Base-by-base conservation (phyloP, 768 basidiomycete genomes). In the Collybiopsis luxurians region DNA sequence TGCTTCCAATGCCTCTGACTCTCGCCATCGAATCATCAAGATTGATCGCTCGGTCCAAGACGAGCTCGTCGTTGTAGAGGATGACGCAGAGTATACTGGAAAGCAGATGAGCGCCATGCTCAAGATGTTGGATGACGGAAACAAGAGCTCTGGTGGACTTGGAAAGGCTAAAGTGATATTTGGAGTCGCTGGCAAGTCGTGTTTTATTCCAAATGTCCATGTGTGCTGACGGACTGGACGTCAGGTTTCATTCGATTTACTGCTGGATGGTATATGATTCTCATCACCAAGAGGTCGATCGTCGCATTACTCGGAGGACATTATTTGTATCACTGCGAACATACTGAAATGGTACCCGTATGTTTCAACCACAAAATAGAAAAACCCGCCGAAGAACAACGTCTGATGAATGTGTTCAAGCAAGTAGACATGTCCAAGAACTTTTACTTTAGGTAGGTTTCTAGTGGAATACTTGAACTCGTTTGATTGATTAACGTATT, bases 391-490 rank as follows among this genome's bases (percentile, higher is more conserved):
- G 94, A 97, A 65, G 95, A 98, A 66, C 89, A 90, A 64, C 85
- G 92, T 9, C 78, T 95, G 31, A 84, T 95, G 75, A 88, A 85
- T 58, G 83, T 91, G 9, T 99, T 98, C 77, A 95, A 94, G 67
- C 92, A 95, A 70, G 95, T 98, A 1, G 96, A 99, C 66, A 85
- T 98, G 81, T 88, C 90, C n/a, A 98, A 98, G 74, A 98, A 98
- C 74, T 98, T 98, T 69, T 99, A 98, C 73, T 98, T 98, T 73
- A 95, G 92, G 92, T 92, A 61, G 34, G 67, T 57, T 27, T 57
- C 34, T 53, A 31, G 4, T 21, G 34, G 21, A 38, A 43, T 3
- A 13, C 7, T 13, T n/a, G n/a, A n/a, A 19, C 42, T 26, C 10
- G 19, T 30, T 3, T 31, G 19, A 28, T 13, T 2, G 2, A 42